Conservation (phyloP, 768 basidiomycete genomes). For the Lentinus brumalis region DNA sequence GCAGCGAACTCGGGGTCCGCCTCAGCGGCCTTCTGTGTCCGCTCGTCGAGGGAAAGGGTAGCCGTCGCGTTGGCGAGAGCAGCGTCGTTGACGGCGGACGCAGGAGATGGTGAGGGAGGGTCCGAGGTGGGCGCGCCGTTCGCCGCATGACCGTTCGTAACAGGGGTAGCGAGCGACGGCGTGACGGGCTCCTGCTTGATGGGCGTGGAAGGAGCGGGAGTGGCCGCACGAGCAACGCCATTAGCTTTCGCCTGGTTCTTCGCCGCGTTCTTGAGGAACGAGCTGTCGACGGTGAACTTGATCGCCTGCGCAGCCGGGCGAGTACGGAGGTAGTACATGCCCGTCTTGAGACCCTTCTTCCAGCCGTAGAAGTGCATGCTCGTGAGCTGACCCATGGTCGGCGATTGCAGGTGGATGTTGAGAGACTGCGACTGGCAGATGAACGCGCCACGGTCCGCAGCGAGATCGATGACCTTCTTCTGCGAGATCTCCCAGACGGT, state of each 20-base stretch:
- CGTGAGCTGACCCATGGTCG: slow-evolving; percentile 89
- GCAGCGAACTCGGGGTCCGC: slow-evolving; percentile 77
- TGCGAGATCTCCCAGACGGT: slow-evolving; percentile 99
- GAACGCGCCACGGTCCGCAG: slow-evolving; percentile 98
- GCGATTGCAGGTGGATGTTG: slow-evolving; percentile 90
- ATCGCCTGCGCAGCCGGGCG: slow-evolving; percentile 94
- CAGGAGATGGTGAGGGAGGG: slow-evolving; percentile 32
- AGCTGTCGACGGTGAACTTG: slow-evolving; percentile 95
- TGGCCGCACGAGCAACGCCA: background rate
- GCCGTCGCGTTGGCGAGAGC: slow-evolving; percentile 29
- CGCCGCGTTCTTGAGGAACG: slow-evolving; percentile 62
- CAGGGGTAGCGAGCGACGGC: slow-evolving; percentile 10
- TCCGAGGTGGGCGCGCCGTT: slow-evolving; percentile 24
- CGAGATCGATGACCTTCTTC: slow-evolving; percentile 97
- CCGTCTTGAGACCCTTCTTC: slow-evolving; percentile 99
- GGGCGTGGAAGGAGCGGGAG: slow-evolving; percentile 6
- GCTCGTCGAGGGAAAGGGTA: slow-evolving; percentile 48
- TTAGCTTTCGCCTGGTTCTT: slow-evolving; percentile 17
- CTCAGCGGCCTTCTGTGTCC: slow-evolving; percentile 54
- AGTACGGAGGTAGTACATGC: slow-evolving; percentile 97
- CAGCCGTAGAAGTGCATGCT: slow-evolving; percentile 99
- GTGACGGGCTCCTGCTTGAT: slow-evolving; percentile 25
- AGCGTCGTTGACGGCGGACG: slow-evolving; percentile 10
- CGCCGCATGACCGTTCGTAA: slow-evolving; percentile 10
- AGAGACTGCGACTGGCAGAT: slow-evolving; percentile 96